These are phyloP conservation scores for Epichloe sylvatica DNA, from an alignment of 2,329 filamentous ascomycete genomes.

Conservation along the genomic window DNA sequence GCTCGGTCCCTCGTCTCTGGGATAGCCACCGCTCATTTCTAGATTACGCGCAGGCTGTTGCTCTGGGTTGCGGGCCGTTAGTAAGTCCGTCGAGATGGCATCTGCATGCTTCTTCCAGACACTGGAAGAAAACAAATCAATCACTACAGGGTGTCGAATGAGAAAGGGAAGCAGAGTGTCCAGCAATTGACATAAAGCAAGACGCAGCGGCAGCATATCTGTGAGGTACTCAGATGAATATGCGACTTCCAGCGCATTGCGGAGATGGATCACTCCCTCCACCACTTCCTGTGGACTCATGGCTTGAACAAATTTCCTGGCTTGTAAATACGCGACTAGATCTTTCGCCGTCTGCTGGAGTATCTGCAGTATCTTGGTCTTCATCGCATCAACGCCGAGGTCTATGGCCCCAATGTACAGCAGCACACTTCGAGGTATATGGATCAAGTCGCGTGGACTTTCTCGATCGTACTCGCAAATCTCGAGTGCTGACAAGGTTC, in stretches of 20 bases:
- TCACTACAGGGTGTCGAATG: conserved; percentile 12
- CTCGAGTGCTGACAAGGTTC: conserved; percentile 1
- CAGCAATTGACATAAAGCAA: conserved; percentile 19
- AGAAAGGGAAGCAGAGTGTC: conserved; percentile 14
- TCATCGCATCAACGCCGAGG: conserved; percentile 17
- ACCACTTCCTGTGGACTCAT: conserved; percentile 10
- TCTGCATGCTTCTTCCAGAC: conserved; percentile 14
- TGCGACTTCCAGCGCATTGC: conserved; percentile 17
- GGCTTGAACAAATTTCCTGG: conserved; percentile 5
- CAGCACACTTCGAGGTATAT: conserved; percentile 20
- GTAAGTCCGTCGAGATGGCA: conserved; percentile 15
- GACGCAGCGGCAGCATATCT: conserved; percentile 19
- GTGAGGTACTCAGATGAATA: conserved; percentile 11
- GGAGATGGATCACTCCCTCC: conserved; percentile 14
- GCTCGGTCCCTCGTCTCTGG: not conserved
- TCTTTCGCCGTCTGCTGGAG: conserved; percentile 14
- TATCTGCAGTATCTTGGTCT: conserved; percentile 13
- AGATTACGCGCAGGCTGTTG: not conserved
- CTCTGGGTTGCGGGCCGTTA: conserved; percentile 3
- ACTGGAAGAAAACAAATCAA: conserved; percentile 12
- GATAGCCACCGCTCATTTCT: not conserved
- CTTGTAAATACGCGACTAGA: conserved; percentile 11
- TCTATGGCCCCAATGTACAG: conserved; percentile 19
- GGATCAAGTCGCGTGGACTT: conserved; percentile 14
- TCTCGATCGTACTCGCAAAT: conserved; percentile 13